These are phyloP conservation scores for Nephelium lappaceum DNA, from an alignment of 345 rosid species.

Conservation along the genomic window DNA sequence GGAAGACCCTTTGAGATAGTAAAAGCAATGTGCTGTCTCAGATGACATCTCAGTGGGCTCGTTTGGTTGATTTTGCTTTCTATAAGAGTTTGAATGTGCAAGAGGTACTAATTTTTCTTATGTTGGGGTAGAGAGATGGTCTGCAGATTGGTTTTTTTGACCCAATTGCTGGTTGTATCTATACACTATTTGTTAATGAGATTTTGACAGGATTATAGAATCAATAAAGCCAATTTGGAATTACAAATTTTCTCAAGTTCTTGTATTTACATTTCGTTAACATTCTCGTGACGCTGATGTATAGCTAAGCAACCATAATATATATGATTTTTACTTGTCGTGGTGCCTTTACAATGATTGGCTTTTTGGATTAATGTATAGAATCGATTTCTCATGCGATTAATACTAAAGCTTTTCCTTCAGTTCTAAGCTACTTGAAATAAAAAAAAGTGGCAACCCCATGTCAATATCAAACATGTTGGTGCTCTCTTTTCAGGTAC, in stretches of 20 bases:
- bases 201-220: neutral
- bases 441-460: neutral
- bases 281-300: neutral
- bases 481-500: neutral
- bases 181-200: neutral
- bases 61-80: conserved; percentile 8
- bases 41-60: neutral
- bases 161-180: neutral
- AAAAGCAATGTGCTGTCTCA: neutral
- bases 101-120: neutral
- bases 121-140: neutral
- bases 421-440: neutral
- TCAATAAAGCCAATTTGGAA: neutral
- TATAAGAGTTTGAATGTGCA: conserved; percentile 1
- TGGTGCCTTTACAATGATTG: neutral
- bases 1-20: conserved; percentile 1
- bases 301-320: neutral
- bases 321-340: neutral
- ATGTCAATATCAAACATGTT: neutral
- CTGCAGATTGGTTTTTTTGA: neutral
- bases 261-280: neutral
- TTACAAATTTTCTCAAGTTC: neutral
- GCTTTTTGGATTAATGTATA: neutral
- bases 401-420: neutral
- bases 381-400: neutral